A percentile compares a stretch with the other conserved stretches of the same genome.
phyloP scores from a whole-genome alignment of 2,329 filamentous ascomycete genomes.

The Ophiocordyceps camponoti-saundersi region DNA sequence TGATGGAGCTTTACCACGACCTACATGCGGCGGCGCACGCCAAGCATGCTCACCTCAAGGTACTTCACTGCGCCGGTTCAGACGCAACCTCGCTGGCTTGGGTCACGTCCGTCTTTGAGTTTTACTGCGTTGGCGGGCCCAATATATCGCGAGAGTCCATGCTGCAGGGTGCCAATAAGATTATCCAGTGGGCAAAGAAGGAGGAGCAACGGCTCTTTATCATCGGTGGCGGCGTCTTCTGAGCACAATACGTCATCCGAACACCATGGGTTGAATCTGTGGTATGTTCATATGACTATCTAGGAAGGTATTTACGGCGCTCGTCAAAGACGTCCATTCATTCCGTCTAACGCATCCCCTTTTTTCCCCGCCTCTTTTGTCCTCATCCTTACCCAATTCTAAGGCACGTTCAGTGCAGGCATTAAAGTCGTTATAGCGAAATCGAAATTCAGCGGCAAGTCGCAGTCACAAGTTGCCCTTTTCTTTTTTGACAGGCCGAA shows the following conservation, averaged over 20 bases:
- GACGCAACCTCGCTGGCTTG: slow-evolving; percentile 72
- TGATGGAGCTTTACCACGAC: slow-evolving; percentile 73
- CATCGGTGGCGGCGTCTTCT: slow-evolving; percentile 82
- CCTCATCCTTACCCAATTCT: not conserved
- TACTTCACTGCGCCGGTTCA: slow-evolving; percentile 62
- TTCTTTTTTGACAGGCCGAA: not conserved
- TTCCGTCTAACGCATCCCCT: not conserved
- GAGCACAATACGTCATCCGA: not conserved
- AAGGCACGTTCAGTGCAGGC: not conserved
- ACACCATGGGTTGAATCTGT: slow-evolving; percentile 1
- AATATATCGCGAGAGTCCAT: slow-evolving; percentile 47
- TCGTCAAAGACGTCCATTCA: not conserved
- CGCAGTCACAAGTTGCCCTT: not conserved
- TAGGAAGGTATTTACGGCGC: not conserved
- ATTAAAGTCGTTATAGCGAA: not conserved
- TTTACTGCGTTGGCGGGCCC: slow-evolving; percentile 86
- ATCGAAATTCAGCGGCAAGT: not conserved
- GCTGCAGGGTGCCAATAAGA: slow-evolving; percentile 71
- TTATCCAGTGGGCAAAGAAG: slow-evolving; percentile 78
- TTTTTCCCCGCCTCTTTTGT: not conserved
- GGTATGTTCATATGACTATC: not conserved
- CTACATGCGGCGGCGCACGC: slow-evolving; percentile 76
- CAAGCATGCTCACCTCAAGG: slow-evolving; percentile 69
- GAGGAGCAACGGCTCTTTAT: slow-evolving; percentile 95
- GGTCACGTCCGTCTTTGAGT: slow-evolving; percentile 80